Evolutionary conservation across 352 stramenopile genomes (phyloP).

Genomic region (Phytophthora megakarya): DNA sequence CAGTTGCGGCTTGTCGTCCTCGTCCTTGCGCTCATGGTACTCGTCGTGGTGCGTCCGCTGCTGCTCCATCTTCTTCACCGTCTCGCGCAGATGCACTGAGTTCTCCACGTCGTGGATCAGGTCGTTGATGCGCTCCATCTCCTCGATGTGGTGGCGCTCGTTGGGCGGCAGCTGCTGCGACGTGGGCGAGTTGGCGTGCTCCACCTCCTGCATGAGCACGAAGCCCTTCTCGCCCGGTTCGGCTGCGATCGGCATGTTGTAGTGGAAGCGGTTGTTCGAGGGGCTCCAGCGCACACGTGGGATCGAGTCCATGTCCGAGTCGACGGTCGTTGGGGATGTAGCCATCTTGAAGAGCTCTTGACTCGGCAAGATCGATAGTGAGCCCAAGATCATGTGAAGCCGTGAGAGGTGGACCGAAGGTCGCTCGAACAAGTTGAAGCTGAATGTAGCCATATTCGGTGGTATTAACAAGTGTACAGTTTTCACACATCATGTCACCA

Average conservation of each 20-base stretch:
- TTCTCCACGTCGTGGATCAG: slow-evolving; percentile 78
- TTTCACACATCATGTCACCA: background rate
- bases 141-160: slow-evolving; percentile 63
- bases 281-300: slow-evolving; percentile 74
- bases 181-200: slow-evolving; percentile 53
- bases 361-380: background rate
- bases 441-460: background rate
- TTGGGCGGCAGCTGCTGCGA: slow-evolving; percentile 46
- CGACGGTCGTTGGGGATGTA: no score
- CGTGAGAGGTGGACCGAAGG: background rate
- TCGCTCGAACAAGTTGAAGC: background rate
- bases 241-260: slow-evolving; percentile 61
- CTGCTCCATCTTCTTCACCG: slow-evolving; percentile 63
- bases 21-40: slow-evolving; percentile 57
- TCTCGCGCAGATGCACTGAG: slow-evolving; percentile 62
- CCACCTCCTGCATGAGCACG: slow-evolving; percentile 74
- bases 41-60: slow-evolving; percentile 62
- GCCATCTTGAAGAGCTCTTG: no score
- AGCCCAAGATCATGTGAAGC: background rate
- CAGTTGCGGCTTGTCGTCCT: slow-evolving; percentile 55
- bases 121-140: slow-evolving; percentile 77
- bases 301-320: slow-evolving; percentile 46
- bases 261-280: slow-evolving; percentile 81
- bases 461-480: background rate
- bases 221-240: slow-evolving; percentile 69